Evolutionary conservation across 345 rosid species (phyloP).

Genomic region (Brassica carinata): DNA sequence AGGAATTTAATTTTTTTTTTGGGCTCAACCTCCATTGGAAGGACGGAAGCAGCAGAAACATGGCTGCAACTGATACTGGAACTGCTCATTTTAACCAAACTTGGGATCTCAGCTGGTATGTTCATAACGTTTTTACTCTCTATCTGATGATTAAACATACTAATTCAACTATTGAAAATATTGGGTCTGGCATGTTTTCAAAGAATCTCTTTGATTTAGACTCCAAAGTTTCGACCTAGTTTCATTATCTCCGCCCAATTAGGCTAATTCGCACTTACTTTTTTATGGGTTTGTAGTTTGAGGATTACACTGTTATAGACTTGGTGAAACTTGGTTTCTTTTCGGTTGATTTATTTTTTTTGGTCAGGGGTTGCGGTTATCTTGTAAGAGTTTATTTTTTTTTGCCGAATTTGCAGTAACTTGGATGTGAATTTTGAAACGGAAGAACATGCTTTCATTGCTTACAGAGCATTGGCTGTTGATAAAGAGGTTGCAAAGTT

Average conservation of each 20-base stretch:
- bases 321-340: not conserved
- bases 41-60: not conserved
- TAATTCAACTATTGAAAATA: not conserved
- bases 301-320: not conserved
- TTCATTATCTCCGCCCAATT: not conserved
- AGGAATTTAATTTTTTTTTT: not conserved
- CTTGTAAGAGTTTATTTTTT: not conserved
- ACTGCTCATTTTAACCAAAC: slow-evolving; percentile 4
- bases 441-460: slow-evolving; percentile 72
- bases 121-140: slow-evolving; percentile 2
- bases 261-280: not conserved
- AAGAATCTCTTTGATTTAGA: not conserved
- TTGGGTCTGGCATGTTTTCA: not conserved
- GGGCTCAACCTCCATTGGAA: slow-evolving; percentile 5
- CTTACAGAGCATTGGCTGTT: slow-evolving; percentile 63
- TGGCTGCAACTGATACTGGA: not conserved
- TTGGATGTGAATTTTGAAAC: slow-evolving; percentile 79
- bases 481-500: slow-evolving; percentile 73
- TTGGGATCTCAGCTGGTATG: slow-evolving; percentile 68
- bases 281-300: not conserved
- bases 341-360: not conserved
- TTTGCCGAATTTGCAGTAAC: slow-evolving; percentile 50
- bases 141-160: not conserved
- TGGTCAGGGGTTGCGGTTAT: not conserved
- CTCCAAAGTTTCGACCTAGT: slow-evolving; percentile 17